A percentile compares a stretch with the other conserved stretches of the same genome.
Conservation (phyloP, 1,139 yeast genomes). For the Hemisphaericaspora subhashii region DNA sequence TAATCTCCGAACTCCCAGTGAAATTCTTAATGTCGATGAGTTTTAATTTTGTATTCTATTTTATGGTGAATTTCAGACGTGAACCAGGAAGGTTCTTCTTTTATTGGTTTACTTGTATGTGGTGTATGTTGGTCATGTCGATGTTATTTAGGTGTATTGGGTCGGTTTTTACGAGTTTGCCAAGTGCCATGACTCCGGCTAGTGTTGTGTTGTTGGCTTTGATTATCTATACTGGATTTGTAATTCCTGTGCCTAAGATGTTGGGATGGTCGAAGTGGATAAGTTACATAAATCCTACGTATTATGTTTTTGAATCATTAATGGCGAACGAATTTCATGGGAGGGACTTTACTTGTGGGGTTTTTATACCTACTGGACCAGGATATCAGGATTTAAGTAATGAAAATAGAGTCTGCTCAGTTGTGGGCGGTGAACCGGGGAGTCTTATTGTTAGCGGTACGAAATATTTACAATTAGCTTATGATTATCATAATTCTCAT, state of each 20-base stretch:
- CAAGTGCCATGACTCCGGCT: constrained; percentile 76
- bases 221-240: constrained; percentile 76
- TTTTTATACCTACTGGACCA: constrained; percentile 23
- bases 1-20: constrained; percentile 66
- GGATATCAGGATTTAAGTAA: constrained; percentile 15
- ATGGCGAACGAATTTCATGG: constrained; percentile 62
- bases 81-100: constrained; percentile 70
- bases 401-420: constrained; percentile 50
- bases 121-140: constrained; percentile 64
- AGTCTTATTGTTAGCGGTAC: constrained; percentile 54
- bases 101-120: constrained; percentile 53
- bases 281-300: constrained; percentile 69
- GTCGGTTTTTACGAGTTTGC: constrained; percentile 56
- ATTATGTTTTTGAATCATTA: constrained; percentile 66
- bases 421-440: constrained; percentile 68
- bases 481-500: constrained; percentile 53
- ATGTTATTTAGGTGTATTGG: constrained; percentile 74
- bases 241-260: constrained; percentile 66
- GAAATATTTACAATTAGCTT: constrained; percentile 48
- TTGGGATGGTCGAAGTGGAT: constrained; percentile 82
- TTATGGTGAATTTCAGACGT: constrained; percentile 66
- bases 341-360: constrained; percentile 41
- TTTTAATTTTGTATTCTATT: constrained; percentile 65
- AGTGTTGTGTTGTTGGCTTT: constrained; percentile 59
- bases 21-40: constrained; percentile 54